Evolutionary conservation across 139 green algal genomes (phyloP), one percentile per base, ranked within the genome.

Genomic region (Mychonastes homosphaera): DNA sequence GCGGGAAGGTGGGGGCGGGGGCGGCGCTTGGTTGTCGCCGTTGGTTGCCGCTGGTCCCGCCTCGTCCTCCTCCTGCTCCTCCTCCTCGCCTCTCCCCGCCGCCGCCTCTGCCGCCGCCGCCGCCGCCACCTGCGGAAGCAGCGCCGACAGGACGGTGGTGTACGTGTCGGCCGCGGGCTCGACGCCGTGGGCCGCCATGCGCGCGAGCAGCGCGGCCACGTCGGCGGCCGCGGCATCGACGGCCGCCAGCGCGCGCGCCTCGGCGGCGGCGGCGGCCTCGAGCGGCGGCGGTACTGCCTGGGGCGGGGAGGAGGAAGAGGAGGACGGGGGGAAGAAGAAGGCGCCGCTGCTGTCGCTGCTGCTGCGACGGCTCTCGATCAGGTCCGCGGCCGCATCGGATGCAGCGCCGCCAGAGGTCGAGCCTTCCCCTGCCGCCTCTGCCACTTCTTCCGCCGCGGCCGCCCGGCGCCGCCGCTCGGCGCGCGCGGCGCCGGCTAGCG

Each of bases 151-250:
- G 30, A 81, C 59, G 0, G 64, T 71, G 26, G 72, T 78, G 64
- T 71, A 74, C 3, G 75, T 78, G 56, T 76, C 75, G 4, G 49
- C 56, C 2, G 30, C 64, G 8, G 75, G 70, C 8, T n/a, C 24
- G 18, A 78, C 44, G 0, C 70, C 70, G 28, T 15, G 47, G n/a
- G 30, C 36, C 23, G 49, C 51, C 75, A 82, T 78, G 18, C 63
- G 24, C 0, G 21, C 16, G 36, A 79, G 32, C 49, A 76, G 29
- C 27, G 38, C 49, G n/a, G n/a, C n/a, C n/a, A n/a, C n/a, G n/a
- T n/a, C n/a, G n/a, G n/a, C n/a, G n/a, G n/a, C n/a, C n/a, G n/a
- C n/a, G n/a, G n/a, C n/a, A n/a, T n/a, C n/a, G n/a, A n/a, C n/a
- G n/a, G n/a, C n/a, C n/a, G n/a, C n/a, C 15, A 58, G 6, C 32